Percentiles rank a stretch among this genome's conserved stretches.
Conservation (phyloP, 148 eudicot species). For the Chenopodium album region DNA sequence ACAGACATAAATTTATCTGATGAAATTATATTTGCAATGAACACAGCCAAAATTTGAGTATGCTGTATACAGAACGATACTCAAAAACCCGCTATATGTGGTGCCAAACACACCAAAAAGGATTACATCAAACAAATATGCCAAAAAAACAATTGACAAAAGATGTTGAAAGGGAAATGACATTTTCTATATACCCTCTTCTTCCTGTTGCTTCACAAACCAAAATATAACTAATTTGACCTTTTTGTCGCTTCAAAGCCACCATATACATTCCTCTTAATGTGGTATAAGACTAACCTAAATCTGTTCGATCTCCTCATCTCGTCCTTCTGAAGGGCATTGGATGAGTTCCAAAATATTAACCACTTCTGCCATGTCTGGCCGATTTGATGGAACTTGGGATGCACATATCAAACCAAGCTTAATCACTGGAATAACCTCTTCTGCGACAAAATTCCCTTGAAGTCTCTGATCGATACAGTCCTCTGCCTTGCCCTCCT, state of each 20-base stretch:
- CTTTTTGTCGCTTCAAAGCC: slow-evolving; percentile 34
- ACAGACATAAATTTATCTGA: background rate
- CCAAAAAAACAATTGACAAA: slow-evolving; percentile 15
- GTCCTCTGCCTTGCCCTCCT: slow-evolving; percentile 72
- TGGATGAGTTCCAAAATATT: slow-evolving; percentile 76
- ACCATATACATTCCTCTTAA: slow-evolving; percentile 29
- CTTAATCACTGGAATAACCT: slow-evolving; percentile 72
- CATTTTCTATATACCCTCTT: slow-evolving; percentile 29
- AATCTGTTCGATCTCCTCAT: slow-evolving; percentile 47
- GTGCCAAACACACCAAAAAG: slow-evolving; percentile 24
- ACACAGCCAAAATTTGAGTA: slow-evolving; percentile 15
- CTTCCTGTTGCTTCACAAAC: slow-evolving; percentile 29
- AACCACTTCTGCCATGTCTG: slow-evolving; percentile 88
- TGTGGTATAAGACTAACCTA: slow-evolving; percentile 25
- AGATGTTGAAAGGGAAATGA: slow-evolving; percentile 22
- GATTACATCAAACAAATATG: slow-evolving; percentile 17
- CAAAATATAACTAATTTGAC: slow-evolving; percentile 37
- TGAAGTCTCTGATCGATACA: slow-evolving; percentile 60
- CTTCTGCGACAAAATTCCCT: slow-evolving; percentile 65
- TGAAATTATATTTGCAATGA: background rate
- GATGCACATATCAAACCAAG: slow-evolving; percentile 91
- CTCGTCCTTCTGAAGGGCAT: slow-evolving; percentile 60
- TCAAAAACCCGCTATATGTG: slow-evolving; percentile 15
- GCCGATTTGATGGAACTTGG: slow-evolving; percentile 93
- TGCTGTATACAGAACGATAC: background rate